Percentiles rank a stretch among this genome's conserved stretches.
Conservation (phyloP, 192 early-diverging fungal genomes). For the Coemansia sp. region DNA sequence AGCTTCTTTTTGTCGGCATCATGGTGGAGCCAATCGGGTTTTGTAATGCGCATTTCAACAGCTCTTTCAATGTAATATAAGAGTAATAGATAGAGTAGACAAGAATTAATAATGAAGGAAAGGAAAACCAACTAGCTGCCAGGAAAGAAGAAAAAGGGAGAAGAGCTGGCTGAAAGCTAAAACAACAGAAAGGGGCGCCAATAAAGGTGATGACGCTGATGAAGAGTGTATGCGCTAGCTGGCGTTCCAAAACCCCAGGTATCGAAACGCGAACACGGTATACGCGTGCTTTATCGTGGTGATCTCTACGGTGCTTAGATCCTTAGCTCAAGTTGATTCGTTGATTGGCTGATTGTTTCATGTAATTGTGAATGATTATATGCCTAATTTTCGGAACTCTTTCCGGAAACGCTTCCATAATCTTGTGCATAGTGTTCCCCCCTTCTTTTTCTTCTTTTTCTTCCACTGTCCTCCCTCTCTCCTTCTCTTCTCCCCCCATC, state of each 20-base stretch:
- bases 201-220: neutral
- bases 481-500: too few relatives aligned
- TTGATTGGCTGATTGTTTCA: neutral
- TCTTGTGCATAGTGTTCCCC: too few relatives aligned
- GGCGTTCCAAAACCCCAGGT: neutral
- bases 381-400: neutral
- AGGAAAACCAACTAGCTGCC: neutral
- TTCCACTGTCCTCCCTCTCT: too few relatives aligned
- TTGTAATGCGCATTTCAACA: slow-evolving; percentile 63
- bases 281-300: too few relatives aligned
- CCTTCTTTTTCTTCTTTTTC: too few relatives aligned
- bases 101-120: neutral
- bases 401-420: too few relatives aligned
- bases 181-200: neutral
- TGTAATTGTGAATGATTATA: too few relatives aligned
- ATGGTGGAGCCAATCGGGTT: slow-evolving; percentile 74
- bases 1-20: slow-evolving; percentile 63
- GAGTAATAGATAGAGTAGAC: too few relatives aligned
- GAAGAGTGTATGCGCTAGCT: too few relatives aligned
- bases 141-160: neutral
- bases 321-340: neutral
- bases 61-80: neutral
- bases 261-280: too few relatives aligned
- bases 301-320: too few relatives aligned
- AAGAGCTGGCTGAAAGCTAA: neutral